Evolutionary conservation across 441 rosid genomes (phyloP).

Genomic region (Adansonia gregorii): DNA sequence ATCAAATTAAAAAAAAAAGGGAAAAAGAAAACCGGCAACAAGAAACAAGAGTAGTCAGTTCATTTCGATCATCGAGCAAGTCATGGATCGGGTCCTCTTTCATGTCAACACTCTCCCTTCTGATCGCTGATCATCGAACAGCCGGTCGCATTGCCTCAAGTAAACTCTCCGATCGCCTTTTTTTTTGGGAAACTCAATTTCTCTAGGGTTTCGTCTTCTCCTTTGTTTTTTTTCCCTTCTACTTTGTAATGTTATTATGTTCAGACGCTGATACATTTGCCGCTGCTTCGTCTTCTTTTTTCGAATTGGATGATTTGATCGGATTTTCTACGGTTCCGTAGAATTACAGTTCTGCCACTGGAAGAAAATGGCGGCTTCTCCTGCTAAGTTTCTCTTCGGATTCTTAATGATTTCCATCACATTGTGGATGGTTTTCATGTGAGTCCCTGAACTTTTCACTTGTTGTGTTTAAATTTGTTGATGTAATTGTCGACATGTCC

Average conservation of each 20-base stretch:
- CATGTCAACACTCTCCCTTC: conserved; percentile 29
- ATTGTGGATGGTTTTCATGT: conserved; percentile 93
- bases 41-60: conserved; percentile 30
- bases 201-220: conserved; percentile 40
- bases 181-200: conserved; percentile 24
- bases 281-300: conserved; percentile 26
- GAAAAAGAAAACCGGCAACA: background rate
- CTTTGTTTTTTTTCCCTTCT: background rate
- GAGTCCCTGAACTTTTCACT: conserved; percentile 39
- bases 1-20: background rate
- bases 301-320: conserved; percentile 36
- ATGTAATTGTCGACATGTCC: background rate
- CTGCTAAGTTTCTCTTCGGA: conserved; percentile 90
- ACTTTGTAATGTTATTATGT: conserved; percentile 42
- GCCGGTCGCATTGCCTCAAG: conserved; percentile 32
- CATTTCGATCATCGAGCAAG: conserved; percentile 50
- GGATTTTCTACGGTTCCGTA: conserved; percentile 27
- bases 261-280: conserved; percentile 35
- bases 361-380: conserved; percentile 74
- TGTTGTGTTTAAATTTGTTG: background rate
- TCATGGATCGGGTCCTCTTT: conserved; percentile 71
- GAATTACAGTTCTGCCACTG: conserved; percentile 24
- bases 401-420: conserved; percentile 76
- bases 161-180: conserved; percentile 28
- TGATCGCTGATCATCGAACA: conserved; percentile 40